A percentile compares a stretch with the other conserved stretches of the same genome.
phyloP scores from a whole-genome alignment of 2,329 filamentous ascomycete genomes.

The Chalaropsis thielavioides region DNA sequence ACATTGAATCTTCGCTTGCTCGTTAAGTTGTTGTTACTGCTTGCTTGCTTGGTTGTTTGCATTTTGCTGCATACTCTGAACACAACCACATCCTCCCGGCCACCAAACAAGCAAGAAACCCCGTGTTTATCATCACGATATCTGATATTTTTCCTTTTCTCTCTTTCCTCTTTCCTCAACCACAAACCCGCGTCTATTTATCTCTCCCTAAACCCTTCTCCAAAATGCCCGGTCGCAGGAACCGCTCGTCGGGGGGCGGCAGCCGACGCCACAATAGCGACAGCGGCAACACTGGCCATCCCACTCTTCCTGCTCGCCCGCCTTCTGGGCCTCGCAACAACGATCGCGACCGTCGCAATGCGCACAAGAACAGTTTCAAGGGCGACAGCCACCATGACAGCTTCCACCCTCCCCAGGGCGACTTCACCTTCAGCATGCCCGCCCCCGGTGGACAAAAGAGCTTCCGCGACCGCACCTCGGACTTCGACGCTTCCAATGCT shows the following conservation, averaged over 20 bases:
- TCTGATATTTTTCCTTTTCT: background rate
- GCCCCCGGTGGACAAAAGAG: conserved; percentile 31
- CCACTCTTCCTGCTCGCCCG: conserved; percentile 1
- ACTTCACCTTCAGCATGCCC: conserved; percentile 43
- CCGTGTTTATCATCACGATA: background rate
- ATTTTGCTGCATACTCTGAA: no score
- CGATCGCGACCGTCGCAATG: conserved; percentile 5
- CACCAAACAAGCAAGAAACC: background rate
- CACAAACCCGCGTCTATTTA: background rate
- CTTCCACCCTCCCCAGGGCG: conserved; percentile 29
- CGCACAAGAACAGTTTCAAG: background rate
- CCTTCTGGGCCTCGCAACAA: conserved; percentile 10
- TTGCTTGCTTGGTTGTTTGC: no score
- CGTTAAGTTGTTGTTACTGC: background rate
- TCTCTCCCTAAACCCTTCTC: background rate
- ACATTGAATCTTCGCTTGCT: background rate
- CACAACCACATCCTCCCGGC: no score
- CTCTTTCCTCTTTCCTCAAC: no score
- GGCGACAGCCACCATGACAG: conserved; percentile 7
- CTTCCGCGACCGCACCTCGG: conserved; percentile 18
- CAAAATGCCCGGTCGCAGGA: background rate
- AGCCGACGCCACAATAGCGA: conserved; percentile 29
- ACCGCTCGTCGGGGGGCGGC: conserved; percentile 6
- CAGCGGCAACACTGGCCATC: conserved; percentile 36
- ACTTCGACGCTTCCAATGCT: conserved; percentile 18